A percentile compares a stretch with the other conserved stretches of the same genome.
These are phyloP conservation scores for Phytophthora rubi DNA, from an alignment of 352 stramenopile species.

Conservation along the genomic window DNA sequence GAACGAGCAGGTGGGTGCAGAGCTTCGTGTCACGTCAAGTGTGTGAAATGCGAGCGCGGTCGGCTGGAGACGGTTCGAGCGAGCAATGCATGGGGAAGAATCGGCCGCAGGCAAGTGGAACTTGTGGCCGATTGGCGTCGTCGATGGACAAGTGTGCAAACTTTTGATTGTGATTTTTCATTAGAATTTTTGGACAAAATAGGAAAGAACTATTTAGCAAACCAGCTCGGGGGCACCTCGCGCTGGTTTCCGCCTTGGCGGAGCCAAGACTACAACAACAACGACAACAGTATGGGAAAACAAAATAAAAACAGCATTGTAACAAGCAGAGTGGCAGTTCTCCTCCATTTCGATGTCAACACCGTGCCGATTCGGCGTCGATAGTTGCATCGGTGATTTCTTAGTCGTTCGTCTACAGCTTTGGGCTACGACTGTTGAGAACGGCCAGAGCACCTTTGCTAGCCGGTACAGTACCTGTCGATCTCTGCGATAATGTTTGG, in stretches of 20 bases:
- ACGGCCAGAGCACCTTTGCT: too few relatives aligned
- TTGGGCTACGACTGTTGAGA: background rate
- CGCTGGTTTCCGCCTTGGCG: slow-evolving; percentile 28
- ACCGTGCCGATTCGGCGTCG: background rate
- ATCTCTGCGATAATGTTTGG: too few relatives aligned
- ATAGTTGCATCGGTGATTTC: slow-evolving; percentile 6
- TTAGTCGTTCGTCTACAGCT: slow-evolving; percentile 1
- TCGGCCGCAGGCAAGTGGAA: slow-evolving; percentile 52
- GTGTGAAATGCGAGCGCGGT: slow-evolving; percentile 21
- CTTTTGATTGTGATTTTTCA: slow-evolving; percentile 50
- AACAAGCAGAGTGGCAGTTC: slow-evolving; percentile 29
- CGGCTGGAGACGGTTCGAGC: slow-evolving; percentile 1
- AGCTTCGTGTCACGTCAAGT: slow-evolving; percentile 35
- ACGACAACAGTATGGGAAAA: slow-evolving; percentile 33
- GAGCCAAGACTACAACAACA: slow-evolving; percentile 32
- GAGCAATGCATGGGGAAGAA: slow-evolving; percentile 29
- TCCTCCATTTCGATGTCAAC: slow-evolving; percentile 3
- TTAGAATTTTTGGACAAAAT: slow-evolving; percentile 59
- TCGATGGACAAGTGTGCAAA: slow-evolving; percentile 45
- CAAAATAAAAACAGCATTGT: slow-evolving; percentile 39
- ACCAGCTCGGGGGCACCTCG: slow-evolving; percentile 14
- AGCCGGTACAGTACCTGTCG: too few relatives aligned
- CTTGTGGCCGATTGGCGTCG: slow-evolving; percentile 40
- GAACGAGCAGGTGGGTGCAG: slow-evolving; percentile 24
- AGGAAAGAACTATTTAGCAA: slow-evolving; percentile 58